phyloP scores from a whole-genome alignment of 2,329 filamentous ascomycete species.

The Venturiaceae sp. region DNA sequence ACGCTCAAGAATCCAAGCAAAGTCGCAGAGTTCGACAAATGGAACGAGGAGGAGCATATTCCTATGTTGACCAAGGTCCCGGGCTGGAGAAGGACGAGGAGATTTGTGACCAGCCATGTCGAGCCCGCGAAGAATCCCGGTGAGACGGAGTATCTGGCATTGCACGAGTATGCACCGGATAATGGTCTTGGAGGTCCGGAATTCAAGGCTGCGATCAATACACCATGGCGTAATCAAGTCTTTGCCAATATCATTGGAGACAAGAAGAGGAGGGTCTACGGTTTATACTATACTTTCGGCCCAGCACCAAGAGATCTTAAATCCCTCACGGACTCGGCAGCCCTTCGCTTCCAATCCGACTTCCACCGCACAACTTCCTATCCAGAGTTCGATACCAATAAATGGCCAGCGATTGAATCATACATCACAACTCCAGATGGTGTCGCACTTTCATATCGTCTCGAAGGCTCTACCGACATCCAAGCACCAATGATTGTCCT shows the following conservation, averaged over 20 bases:
- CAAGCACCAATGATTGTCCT: slow-evolving; percentile 65
- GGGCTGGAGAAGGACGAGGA: slow-evolving; percentile 67
- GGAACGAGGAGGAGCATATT: slow-evolving; percentile 69
- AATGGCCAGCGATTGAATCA: slow-evolving; percentile 51
- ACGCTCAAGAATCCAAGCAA: slow-evolving; percentile 45
- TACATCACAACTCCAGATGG: slow-evolving; percentile 60
- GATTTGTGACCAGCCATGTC: slow-evolving; percentile 58
- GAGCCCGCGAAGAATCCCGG: slow-evolving; percentile 39
- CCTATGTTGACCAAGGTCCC: slow-evolving; percentile 62
- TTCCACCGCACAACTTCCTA: slow-evolving; percentile 30
- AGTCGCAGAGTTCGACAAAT: slow-evolving; percentile 50
- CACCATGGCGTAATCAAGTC: slow-evolving; percentile 51
- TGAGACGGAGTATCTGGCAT: slow-evolving; percentile 48
- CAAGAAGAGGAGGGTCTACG: slow-evolving; percentile 52
- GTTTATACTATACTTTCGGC: slow-evolving; percentile 73
- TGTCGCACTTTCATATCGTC: slow-evolving; percentile 59
- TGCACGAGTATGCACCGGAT: slow-evolving; percentile 62
- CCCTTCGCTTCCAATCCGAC: slow-evolving; percentile 28
- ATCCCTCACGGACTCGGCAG: slow-evolving; percentile 40
- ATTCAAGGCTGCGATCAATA: slow-evolving; percentile 47
- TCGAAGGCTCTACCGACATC: slow-evolving; percentile 61
- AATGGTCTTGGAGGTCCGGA: slow-evolving; percentile 60
- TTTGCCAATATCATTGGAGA: slow-evolving; percentile 48
- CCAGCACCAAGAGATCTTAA: slow-evolving; percentile 60
- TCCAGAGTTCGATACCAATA: slow-evolving; percentile 32